Base-by-base conservation (phyloP, 768 basidiomycete species). In the Lactarius sp. region DNA sequence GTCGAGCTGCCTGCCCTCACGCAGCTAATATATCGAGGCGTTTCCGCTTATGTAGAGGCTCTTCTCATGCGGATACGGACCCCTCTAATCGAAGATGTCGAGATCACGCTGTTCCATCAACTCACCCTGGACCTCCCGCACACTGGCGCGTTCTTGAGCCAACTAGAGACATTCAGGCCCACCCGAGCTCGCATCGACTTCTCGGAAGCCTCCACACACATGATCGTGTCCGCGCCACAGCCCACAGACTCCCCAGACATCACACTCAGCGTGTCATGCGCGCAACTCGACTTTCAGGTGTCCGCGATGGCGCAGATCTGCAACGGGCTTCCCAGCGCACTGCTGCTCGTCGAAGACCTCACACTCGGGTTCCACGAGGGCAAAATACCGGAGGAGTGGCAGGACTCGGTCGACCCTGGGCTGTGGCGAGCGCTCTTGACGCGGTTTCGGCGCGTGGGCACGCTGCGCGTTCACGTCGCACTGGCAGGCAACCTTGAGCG, bases 91-190 rank as follows among this genome's bases (percentile, higher is more conserved):
- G 47, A 47, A 14, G 58, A 60, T 27, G 20, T 65, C 27, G 59
- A 60, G 2, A 46, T 65, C 47, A 37, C 49, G 6, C 34, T 65
- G 4, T 65, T 65, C 54, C 56, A 65, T 18, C 64, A 65, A 27
- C 64, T 65, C 34, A 55, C 59, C 4, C n/a, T 65, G 0, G 27
- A 41, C 46, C 1, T 65, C 16, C 64, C 64, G 2, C 54, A 27
- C 42, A 60, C 41, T 34, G 31, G 39, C 41, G 14, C 16, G 2
- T 64, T 60, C 53, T 22, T 64, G 13, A 22, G 2, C 22, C 31
- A 55, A 20, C 49, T 60, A 18, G 63, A 60, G 16, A 20, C 18
- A 7, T 44, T 51, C 36, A 39, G 18, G 27, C 50, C 59, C 16
- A 52, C 50, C 20, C 34, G 53, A 0, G 59, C 59, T 6, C 59